Evolutionary conservation across 768 basidiomycete genomes (phyloP), one percentile per base, ranked within the genome.

Genomic region (Hydnomerulius pinastri): DNA sequence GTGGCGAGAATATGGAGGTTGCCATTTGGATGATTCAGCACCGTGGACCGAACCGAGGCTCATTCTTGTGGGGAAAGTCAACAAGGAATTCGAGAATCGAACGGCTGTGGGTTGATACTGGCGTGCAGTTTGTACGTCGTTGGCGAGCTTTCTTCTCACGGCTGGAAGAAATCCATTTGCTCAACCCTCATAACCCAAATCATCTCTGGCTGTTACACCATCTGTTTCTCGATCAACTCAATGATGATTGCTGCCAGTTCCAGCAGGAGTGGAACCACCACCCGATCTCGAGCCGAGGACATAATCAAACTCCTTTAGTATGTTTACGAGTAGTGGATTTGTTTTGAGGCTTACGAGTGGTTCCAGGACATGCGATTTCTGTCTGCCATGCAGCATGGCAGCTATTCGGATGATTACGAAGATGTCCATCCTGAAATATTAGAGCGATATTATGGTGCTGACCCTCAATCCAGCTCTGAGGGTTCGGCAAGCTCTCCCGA

Each of bases 121-220:
- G 74, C 0, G 33, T 48, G 0, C 66, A 73, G 8, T 79, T 79
- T 66, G 69, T 58, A 0, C 58, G 64, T 3, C 35, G 21, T 11
- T 80, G 78, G 78, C 32, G 64, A 1, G 73, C 69, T 0, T 78
- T 79, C 50, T 80, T 80, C 35, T 55, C 39, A 0, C 55, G 60
- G 0, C 62, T 79, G 0, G 75, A 76, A 36, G 10, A 47, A 0
- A 43, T 64, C 2, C 75, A 79, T 51, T 12, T 37, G 2, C 66
- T 80, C 0, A 60, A 79, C 39, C 17, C 46, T 0, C 43, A 50
- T 0, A 58, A 76, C 18, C 48, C 62, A 0, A 10, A 46, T 11
- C 77, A 79, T 51, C 52, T 75, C 0, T 79, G 78, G 78, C 62
- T 80, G 0, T 56, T 80, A 0, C 74, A 78, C 21, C 21, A 27